These are phyloP conservation scores for Calonectria fujianensis DNA, from an alignment of 2,329 filamentous ascomycete species.

Conservation along the genomic window DNA sequence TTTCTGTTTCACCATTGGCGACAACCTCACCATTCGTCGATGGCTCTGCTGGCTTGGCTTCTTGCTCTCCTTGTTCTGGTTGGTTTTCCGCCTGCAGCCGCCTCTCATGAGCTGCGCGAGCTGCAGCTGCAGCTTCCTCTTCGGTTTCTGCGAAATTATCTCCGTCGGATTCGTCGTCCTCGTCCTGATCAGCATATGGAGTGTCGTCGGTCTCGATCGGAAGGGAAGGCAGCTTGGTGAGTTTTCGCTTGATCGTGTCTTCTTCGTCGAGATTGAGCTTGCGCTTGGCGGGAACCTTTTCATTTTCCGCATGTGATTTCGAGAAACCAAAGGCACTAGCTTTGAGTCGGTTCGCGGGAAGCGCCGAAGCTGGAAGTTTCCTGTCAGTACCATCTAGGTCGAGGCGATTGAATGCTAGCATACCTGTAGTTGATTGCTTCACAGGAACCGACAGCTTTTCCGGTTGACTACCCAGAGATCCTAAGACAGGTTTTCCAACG, in stretches of 20 bases:
- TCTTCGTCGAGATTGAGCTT: conserved; percentile 92
- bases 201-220: conserved; percentile 79
- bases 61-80: conserved; percentile 65
- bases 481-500: conserved; percentile 69
- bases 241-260: conserved; percentile 88
- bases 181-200: conserved; percentile 77
- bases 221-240: conserved; percentile 90
- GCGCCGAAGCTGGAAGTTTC: conserved; percentile 66
- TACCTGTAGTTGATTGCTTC: conserved; percentile 62
- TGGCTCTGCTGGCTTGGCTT: conserved; percentile 51
- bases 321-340: conserved; percentile 89
- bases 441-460: conserved; percentile 58
- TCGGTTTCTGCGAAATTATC: conserved; percentile 88
- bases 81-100: conserved; percentile 74
- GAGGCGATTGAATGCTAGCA: conserved; percentile 43
- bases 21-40: conserved; percentile 56
- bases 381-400: conserved; percentile 51
- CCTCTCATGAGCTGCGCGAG: conserved; percentile 88
- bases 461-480: conserved; percentile 65
- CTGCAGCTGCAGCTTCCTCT: conserved; percentile 90
- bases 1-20: conserved; percentile 51
- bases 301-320: conserved; percentile 78
- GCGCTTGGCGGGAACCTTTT: conserved; percentile 81
- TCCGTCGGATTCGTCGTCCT: conserved; percentile 83
- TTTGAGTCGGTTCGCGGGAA: conserved; percentile 82